phyloP scores from a whole-genome alignment of 345 rosid genomes.

The Corymbia maculata region DNA sequence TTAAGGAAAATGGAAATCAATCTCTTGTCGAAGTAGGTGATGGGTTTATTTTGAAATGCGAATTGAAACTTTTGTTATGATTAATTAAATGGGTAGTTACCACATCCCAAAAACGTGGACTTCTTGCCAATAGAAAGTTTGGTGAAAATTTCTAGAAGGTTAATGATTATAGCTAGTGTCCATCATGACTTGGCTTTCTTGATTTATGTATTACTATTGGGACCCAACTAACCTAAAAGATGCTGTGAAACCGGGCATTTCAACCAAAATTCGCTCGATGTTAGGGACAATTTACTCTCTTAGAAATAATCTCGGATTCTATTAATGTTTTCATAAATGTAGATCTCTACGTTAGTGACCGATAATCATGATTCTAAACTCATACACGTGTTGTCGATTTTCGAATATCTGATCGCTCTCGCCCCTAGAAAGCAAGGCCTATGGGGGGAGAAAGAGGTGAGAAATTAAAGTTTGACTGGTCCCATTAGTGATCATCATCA shows the following conservation, averaged over 20 bases:
- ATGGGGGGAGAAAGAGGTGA: not conserved
- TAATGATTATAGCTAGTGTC: not conserved
- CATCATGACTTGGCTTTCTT: not conserved
- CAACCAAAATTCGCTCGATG: not conserved
- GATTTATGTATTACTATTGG: not conserved
- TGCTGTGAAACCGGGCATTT: rapidly evolving
- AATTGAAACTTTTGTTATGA: not conserved
- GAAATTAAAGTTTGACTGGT: not conserved
- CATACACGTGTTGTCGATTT: not conserved
- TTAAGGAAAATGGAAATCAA: not conserved
- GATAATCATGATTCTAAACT: rapidly evolving
- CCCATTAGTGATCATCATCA: not conserved
- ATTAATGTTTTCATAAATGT: rapidly evolving
- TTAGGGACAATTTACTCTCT: not conserved
- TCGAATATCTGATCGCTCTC: rapidly evolving
- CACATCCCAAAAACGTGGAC: not conserved
- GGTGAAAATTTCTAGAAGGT: not conserved
- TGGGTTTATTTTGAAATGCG: not conserved
- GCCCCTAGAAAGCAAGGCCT: not conserved
- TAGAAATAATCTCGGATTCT: rapidly evolving
- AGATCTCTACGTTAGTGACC: not conserved
- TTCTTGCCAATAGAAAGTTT: not conserved
- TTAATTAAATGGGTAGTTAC: not conserved
- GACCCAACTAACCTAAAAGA: not conserved
- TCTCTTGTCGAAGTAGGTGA: not conserved